Evolutionary conservation across 768 basidiomycete genomes (phyloP).

Genomic region (Tricholoma hemisulphureum): DNA sequence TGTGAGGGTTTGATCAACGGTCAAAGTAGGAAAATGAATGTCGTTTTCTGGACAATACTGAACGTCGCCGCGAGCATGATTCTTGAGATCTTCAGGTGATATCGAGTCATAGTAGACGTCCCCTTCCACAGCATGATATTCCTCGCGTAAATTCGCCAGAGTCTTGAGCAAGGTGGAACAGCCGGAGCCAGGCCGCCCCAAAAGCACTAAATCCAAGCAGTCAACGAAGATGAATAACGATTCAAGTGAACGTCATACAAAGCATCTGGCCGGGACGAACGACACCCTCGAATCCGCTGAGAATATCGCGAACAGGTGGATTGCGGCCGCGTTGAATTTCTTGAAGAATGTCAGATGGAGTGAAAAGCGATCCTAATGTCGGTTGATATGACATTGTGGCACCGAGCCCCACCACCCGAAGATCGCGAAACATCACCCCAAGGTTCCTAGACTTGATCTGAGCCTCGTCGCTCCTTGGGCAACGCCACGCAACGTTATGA

Average conservation of each 20-base stretch:
- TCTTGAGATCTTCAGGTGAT: conserved; percentile 56
- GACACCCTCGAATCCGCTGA: conserved; percentile 61
- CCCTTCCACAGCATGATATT: conserved; percentile 69
- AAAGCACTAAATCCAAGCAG: conserved; percentile 54
- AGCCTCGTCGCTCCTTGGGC: conserved; percentile 15
- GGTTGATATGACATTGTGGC: conserved; percentile 42
- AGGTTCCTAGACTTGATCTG: conserved; percentile 34
- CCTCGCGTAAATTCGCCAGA: conserved; percentile 70
- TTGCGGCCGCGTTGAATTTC: conserved; percentile 47
- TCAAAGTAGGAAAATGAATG: conserved; percentile 79
- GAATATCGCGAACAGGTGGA: conserved; percentile 62
- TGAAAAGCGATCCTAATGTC: conserved; percentile 53
- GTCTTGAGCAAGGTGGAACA: conserved; percentile 83
- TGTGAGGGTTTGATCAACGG: conserved; percentile 69
- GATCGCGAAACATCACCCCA: conserved; percentile 50
- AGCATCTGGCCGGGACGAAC: conserved; percentile 75
- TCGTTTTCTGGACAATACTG: conserved; percentile 84
- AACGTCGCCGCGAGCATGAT: conserved; percentile 74
- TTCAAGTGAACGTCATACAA: conserved; percentile 45
- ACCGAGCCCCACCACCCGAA: conserved; percentile 51
- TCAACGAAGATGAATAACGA: neutral
- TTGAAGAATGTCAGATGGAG: conserved; percentile 38
- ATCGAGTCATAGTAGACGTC: conserved; percentile 76
- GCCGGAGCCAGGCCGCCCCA: conserved; percentile 85
- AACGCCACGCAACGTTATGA: neutral